These are phyloP conservation scores for Fusarium circinatum DNA, from an alignment of 2,329 filamentous ascomycete species.

Conservation along the genomic window DNA sequence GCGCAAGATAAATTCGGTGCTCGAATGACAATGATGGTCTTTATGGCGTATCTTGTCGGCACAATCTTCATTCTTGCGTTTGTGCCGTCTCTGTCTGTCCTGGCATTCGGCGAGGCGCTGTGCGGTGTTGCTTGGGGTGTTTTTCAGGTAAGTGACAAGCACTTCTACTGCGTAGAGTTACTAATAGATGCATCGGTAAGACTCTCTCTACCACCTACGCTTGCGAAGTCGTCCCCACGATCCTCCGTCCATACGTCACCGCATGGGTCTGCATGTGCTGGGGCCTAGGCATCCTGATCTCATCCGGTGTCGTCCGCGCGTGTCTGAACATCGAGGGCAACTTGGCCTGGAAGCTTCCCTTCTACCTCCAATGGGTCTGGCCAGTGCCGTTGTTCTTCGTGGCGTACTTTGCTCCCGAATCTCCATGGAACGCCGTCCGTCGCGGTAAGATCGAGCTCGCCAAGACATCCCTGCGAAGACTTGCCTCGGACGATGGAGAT, in stretches of 20 bases:
- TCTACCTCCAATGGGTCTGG: slow-evolving; percentile 51
- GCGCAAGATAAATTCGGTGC: slow-evolving; percentile 52
- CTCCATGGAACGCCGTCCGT: slow-evolving; percentile 45
- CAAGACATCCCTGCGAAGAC: neutral
- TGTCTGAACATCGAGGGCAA: slow-evolving; percentile 48
- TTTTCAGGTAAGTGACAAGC: slow-evolving; percentile 16
- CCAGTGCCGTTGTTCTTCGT: slow-evolving; percentile 43
- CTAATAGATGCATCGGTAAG: neutral
- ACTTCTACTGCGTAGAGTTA: fast-evolving
- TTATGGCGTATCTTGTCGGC: slow-evolving; percentile 21
- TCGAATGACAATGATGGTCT: slow-evolving; percentile 33
- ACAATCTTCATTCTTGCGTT: slow-evolving; percentile 40
- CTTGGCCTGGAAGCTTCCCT: slow-evolving; percentile 51
- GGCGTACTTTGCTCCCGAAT: slow-evolving; percentile 46
- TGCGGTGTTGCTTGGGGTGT: slow-evolving; percentile 53
- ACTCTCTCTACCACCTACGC: slow-evolving; percentile 57
- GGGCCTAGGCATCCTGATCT: slow-evolving; percentile 55
- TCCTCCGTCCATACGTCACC: slow-evolving; percentile 54
- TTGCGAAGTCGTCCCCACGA: slow-evolving; percentile 50
- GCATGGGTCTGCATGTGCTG: slow-evolving; percentile 57
- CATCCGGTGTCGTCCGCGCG: slow-evolving; percentile 51
- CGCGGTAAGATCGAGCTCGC: slow-evolving; percentile 41
- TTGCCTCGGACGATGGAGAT: neutral
- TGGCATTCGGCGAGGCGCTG: slow-evolving; percentile 48
- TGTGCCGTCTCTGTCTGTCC: slow-evolving; percentile 48